Evolutionary conservation across 2,329 filamentous ascomycete genomes (phyloP).

Genomic region (Orbilia ellipsospora): DNA sequence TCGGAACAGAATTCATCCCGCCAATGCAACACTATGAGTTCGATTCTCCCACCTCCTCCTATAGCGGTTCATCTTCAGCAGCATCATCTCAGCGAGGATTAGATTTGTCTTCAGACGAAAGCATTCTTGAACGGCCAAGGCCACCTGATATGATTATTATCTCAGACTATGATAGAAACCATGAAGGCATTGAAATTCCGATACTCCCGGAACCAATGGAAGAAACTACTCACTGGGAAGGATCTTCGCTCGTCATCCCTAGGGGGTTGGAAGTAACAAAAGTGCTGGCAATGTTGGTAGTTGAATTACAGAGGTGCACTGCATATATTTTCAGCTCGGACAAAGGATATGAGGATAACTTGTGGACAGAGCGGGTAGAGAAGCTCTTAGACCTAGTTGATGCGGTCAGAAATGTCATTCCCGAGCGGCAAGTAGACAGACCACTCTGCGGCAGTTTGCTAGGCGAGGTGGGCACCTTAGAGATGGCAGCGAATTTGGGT

Average conservation of each 20-base stretch:
- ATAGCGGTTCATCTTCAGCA: neutral
- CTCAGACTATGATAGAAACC: conserved; percentile 30
- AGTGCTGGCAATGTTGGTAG: conserved; percentile 19
- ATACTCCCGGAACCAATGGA: conserved; percentile 33
- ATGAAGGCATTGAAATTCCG: conserved; percentile 39
- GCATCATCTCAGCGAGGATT: neutral
- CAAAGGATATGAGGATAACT: neutral
- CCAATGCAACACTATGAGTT: conserved; percentile 23
- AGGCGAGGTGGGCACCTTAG: conserved; percentile 8
- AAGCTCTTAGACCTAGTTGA: conserved; percentile 1
- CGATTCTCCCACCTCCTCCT: conserved; percentile 2
- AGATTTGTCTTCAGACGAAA: neutral
- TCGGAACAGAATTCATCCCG: conserved; percentile 16
- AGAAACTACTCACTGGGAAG: conserved; percentile 9
- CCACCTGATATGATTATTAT: conserved; percentile 18
- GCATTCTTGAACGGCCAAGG: neutral
- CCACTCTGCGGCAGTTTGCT: neutral
- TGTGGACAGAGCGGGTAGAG: conserved; percentile 13
- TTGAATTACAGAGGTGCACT: conserved; percentile 15
- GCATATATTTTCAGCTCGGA: neutral
- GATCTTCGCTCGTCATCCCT: conserved; percentile 7
- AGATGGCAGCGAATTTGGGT: conserved; percentile 3
- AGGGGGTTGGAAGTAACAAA: conserved; percentile 5
- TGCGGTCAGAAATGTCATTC: neutral
- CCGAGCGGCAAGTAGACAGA: neutral